Evolutionary conservation across 148 eudicot genomes (phyloP).

Genomic region (Dysphania ambrosioides): DNA sequence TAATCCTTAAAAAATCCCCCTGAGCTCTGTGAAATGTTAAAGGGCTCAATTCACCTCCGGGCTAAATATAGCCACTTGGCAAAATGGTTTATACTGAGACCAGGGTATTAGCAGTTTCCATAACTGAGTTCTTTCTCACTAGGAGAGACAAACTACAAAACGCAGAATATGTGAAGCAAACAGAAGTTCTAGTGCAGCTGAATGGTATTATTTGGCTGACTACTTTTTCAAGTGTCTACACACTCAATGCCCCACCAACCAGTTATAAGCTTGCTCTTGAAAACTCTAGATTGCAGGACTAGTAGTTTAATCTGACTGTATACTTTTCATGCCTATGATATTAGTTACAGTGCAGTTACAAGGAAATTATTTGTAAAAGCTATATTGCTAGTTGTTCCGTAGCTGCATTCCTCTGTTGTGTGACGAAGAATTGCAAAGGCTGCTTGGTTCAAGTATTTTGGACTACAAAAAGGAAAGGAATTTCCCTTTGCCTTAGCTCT

Average conservation of each 20-base stretch:
- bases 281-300: no score
- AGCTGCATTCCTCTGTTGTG: background rate
- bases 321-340: background rate
- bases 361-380: background rate
- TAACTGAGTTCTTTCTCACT: background rate
- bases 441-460: background rate
- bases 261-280: no score
- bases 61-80: background rate
- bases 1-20: background rate
- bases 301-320: no score
- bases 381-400: background rate
- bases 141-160: no score
- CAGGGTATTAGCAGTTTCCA: background rate
- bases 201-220: no score
- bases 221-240: no score
- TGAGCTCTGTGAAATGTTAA: background rate
- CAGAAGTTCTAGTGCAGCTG: no score
- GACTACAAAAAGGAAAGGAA: no score
- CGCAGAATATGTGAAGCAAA: no score
- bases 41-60: background rate
- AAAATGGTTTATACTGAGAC: background rate
- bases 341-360: background rate
- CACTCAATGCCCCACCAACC: no score
- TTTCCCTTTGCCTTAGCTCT: background rate
- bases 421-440: background rate